A percentile compares a stretch with the other conserved stretches of the same genome.
These are phyloP conservation scores for Lentinus brumalis DNA, from an alignment of 768 basidiomycete species.

Conservation along the genomic window DNA sequence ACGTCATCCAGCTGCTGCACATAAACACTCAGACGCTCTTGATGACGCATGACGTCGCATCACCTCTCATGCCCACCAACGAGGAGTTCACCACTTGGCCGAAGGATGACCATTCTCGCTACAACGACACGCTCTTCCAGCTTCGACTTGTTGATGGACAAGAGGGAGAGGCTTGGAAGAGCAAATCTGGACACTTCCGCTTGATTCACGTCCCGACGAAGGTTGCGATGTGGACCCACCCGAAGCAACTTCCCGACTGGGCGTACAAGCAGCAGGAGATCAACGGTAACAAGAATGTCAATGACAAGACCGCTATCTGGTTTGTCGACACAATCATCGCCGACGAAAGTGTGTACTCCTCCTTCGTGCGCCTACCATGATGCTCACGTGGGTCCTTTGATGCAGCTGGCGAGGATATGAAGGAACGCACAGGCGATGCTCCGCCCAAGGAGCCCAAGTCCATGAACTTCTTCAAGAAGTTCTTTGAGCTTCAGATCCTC, in stretches of 20 bases:
- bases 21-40: conserved; percentile 81
- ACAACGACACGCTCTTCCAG: conserved; percentile 90
- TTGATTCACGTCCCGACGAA: conserved; percentile 87
- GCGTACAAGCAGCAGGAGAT: conserved; percentile 97
- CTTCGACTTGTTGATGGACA: conserved; percentile 71
- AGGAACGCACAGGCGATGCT: conserved; percentile 51
- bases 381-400: background rate
- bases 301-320: conserved; percentile 86
- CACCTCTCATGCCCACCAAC: conserved; percentile 95
- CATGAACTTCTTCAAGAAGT: conserved; percentile 94
- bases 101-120: conserved; percentile 71
- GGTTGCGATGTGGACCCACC: conserved; percentile 94
- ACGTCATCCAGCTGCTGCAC: conserved; percentile 87
- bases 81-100: conserved; percentile 97
- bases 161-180: conserved; percentile 86
- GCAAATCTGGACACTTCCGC: conserved; percentile 91
- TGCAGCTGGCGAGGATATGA: conserved; percentile 56
- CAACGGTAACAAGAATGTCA: conserved; percentile 92
- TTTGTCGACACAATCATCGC: conserved; percentile 80
- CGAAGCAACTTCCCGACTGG: conserved; percentile 89
- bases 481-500: conserved; percentile 86
- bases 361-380: background rate
- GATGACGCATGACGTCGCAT: conserved; percentile 96
- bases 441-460: conserved; percentile 71
- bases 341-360: conserved; percentile 63